Evolutionary conservation across 1,139 yeast genomes (phyloP).

Genomic region (Pichia sp.): DNA sequence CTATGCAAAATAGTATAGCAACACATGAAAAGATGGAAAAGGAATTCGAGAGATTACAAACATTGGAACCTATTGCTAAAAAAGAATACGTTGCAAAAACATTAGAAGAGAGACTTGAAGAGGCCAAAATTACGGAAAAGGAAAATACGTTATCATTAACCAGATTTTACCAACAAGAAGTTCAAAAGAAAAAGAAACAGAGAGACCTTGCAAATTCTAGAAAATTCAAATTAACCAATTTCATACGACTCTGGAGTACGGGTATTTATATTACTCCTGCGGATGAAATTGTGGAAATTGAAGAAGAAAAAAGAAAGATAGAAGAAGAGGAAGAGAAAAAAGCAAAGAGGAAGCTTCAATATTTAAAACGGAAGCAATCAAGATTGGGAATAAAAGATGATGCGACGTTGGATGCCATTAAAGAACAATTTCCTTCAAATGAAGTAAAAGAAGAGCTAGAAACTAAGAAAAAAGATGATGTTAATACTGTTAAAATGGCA

Average conservation of each 20-base stretch:
- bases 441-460: too few relatives aligned
- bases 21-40: conserved; percentile 67
- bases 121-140: conserved; percentile 82
- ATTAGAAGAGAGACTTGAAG: conserved; percentile 78
- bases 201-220: conserved; percentile 64
- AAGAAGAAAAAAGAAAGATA: conserved; percentile 30
- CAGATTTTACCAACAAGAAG: conserved; percentile 76
- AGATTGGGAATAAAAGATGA: conserved; percentile 8
- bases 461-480: too few relatives aligned
- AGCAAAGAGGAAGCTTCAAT: conserved; percentile 35
- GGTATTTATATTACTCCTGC: conserved; percentile 40
- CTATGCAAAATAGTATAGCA: conserved; percentile 71
- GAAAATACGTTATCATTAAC: conserved; percentile 68
- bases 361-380: conserved; percentile 31
- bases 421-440: too few relatives aligned
- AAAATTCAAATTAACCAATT: conserved; percentile 51
- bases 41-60: conserved; percentile 62
- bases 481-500: too few relatives aligned
- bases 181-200: conserved; percentile 71
- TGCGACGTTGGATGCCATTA: too few relatives aligned
- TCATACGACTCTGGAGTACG: conserved; percentile 45
- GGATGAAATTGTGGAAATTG: conserved; percentile 48
- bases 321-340: conserved; percentile 34
- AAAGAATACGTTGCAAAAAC: conserved; percentile 53
- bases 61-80: conserved; percentile 29